Base-by-base conservation (phyloP, 306 rosid genomes). In the Alnus glutinosa region DNA sequence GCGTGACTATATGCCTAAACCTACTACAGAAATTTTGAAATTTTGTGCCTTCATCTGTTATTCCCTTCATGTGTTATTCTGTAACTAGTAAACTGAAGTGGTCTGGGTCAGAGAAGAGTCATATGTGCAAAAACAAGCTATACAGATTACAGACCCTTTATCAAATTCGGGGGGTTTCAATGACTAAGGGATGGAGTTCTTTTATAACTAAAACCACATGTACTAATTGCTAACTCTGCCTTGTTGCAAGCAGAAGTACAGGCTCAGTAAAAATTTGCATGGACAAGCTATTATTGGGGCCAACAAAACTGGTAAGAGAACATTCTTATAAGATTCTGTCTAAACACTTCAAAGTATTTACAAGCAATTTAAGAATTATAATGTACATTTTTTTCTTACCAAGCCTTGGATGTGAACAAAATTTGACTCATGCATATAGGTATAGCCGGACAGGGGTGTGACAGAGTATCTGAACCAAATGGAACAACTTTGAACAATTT, bases 241-340 rank as follows among this genome's bases (percentile, higher is more conserved):
- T 58, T 81, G 37, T 74, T 80, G 70, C 54, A 58, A 78, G 59
- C 92, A 93, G 97, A 93, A 93, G 81, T 93, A 92, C 78, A 93
- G 98, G 86, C 91, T 93, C 54, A 90, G 96, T 83, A 92, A 84
- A 85, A 89, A 80, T 79, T 79, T 87, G 80, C 90, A 87, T 49
- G 96, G 95, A 63, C 98, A 91, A 77, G 68, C 87, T 48, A 91
- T 62, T 66, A 73, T 80, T 58, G 87, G 84, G 66, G 75, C 88
- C 54, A 89, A 71, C 77, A 93, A 88, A 87, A 82, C 81, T 7
- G 91, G 97, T 93, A 83, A 86, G 83, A 71, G 12, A 52, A 74
- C 32, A 52, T 64, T 74, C 48, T 57, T 44, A 70, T 46, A 37
- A 44, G 52, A 39, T 61, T 37, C 3, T 68, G 30, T 68, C 51